phyloP scores from a whole-genome alignment of 1,139 yeast genomes.

The Diutina catenulata region DNA sequence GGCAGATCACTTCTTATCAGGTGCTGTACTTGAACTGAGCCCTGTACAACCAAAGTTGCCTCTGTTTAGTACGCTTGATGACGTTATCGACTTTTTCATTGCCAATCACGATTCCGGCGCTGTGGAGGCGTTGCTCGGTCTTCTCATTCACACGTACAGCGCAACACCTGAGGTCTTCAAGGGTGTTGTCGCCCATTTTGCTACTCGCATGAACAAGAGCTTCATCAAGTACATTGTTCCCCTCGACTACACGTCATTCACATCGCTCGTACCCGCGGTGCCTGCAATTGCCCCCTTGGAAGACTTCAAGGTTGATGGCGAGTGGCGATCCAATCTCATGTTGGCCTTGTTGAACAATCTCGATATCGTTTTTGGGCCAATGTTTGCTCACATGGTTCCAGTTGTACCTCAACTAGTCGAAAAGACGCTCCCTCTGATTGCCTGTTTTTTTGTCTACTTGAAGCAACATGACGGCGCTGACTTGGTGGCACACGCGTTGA shows the following conservation, averaged over 20 bases:
- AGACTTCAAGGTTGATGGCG: background rate
- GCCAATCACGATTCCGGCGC: constrained; percentile 8
- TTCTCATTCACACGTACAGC: constrained; percentile 8
- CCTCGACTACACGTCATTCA: background rate
- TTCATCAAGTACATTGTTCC: background rate
- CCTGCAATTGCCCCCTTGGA: background rate
- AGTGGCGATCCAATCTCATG: background rate
- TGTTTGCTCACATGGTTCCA: background rate
- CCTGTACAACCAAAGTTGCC: background rate
- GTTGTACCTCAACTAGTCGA: background rate
- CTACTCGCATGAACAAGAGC: background rate
- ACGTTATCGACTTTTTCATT: background rate
- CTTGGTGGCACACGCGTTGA: constrained; percentile 7
- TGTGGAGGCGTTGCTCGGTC: constrained; percentile 6
- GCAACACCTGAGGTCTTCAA: background rate
- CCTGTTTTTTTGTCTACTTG: background rate
- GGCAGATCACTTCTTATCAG: constrained; percentile 24
- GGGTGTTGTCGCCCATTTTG: background rate
- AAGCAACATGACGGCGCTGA: constrained; percentile 10
- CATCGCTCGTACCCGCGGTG: background rate
- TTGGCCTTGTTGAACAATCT: background rate
- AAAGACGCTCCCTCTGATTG: background rate
- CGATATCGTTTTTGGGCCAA: background rate
- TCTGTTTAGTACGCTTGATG: background rate
- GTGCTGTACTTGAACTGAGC: constrained; percentile 6